These are phyloP conservation scores for Leccinum barrowsii DNA, from an alignment of 768 basidiomycete genomes.

Conservation along the genomic window DNA sequence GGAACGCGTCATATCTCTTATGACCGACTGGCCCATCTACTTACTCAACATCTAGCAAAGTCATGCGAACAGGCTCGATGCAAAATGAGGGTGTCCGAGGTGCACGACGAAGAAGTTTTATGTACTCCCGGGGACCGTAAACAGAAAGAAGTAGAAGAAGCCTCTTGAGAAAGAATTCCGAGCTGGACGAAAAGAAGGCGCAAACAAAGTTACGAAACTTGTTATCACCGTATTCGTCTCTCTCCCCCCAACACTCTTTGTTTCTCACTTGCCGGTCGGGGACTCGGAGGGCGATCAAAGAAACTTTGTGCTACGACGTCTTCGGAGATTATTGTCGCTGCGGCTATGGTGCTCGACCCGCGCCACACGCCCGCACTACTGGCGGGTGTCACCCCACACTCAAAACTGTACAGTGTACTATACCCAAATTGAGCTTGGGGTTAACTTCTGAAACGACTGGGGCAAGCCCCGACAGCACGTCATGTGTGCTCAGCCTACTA, in stretches of 20 bases:
- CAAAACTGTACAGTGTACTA: neutral
- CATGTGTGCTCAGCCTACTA: neutral
- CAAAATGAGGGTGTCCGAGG: slow-evolving; percentile 4
- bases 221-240: neutral
- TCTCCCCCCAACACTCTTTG: neutral
- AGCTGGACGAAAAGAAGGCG: neutral
- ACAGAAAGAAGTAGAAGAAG: neutral
- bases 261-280: neutral
- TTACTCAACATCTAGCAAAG: neutral
- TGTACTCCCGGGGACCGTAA: neutral
- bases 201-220: slow-evolving; percentile 1
- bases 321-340: neutral
- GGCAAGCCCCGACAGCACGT: neutral
- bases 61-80: neutral
- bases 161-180: neutral
- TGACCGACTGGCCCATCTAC: neutral
- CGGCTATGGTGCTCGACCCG: neutral
- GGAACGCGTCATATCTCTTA: neutral
- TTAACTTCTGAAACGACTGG: neutral
- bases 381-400: neutral
- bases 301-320: neutral
- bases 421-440: neutral
- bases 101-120: neutral
- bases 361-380: neutral
- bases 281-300: neutral